Evolutionary conservation across 2,329 filamentous ascomycete genomes (phyloP), one percentile per base, ranked within the genome.

Genomic region (Hymenoscyphus occultus): DNA sequence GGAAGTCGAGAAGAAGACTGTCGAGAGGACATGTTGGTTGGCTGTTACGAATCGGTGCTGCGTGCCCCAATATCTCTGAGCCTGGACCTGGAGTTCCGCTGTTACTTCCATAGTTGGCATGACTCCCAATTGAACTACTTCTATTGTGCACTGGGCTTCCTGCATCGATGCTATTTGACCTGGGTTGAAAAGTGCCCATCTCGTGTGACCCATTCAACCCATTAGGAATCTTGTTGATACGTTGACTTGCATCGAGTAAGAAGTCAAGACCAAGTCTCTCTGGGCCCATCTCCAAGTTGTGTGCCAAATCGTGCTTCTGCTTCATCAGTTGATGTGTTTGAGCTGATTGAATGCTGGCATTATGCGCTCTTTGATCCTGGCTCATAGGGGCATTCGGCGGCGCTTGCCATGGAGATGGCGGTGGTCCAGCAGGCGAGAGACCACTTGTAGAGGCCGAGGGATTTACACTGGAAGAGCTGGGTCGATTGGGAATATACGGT

Each of bases 21-120:
- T 96, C 93, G 1, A 96, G 82, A 0, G 91, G 86, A 74, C 91
- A 95, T 0, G 91, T 93, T 0, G 91, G 84, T 1, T 82, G 76
- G 22, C 84, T 81, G 72, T 92, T 91, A 67, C 82, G 83, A 59
- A 89, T 78, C 16, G 74, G 73, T 10, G 70, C 71, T 14, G 66
- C 59, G 56, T 72, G 68, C 6, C 70, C 71, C 7, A 64, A 61
- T 40, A 68, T 64, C 16, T 72, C 40, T 77, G 10, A 42, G 16
- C 57, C 77, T 75, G 59, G 76, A 60, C 57, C 66, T 16, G 56
- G 62, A 56, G 58, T 64, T 31, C 59, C 62, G 45, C 62, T 73
- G 9, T 12, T 10, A 54, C 48, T 54, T 28, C 67, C 63, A 28
- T 76, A 69, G 64, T 74, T 75, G 32, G 71, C 63, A 56, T 71